phyloP scores from a whole-genome alignment of 1,284 basidiomycete species.

The Earliella scabrosa region DNA sequence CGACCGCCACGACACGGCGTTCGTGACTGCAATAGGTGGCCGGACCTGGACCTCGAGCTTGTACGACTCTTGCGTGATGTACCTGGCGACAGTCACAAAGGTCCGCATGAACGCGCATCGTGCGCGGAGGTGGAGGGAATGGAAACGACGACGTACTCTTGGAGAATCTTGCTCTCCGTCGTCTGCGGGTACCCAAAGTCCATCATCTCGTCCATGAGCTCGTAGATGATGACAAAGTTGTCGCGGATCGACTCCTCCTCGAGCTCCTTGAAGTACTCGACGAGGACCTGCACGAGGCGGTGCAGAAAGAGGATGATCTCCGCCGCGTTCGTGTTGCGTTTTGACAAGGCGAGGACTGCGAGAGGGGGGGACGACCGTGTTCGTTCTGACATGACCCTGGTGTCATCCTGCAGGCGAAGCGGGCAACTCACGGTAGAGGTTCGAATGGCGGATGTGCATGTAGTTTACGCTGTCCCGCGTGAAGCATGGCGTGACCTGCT shows the following conservation, averaged over 20 bases:
- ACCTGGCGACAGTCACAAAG: no score
- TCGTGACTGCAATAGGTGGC: constrained; percentile 97
- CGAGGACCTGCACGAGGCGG: constrained; percentile 85
- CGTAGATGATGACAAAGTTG: constrained; percentile 98
- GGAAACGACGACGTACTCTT: constrained; percentile 69
- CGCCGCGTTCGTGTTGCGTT: constrained; percentile 94
- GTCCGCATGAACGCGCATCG: neutral
- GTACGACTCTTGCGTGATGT: constrained; percentile 99
- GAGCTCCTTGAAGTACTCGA: constrained; percentile 99
- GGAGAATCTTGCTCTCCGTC: constrained; percentile 98
- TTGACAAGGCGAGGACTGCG: constrained; percentile 92
- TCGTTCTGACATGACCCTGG: no score
- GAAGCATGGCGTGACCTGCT: constrained; percentile 95
- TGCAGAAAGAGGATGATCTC: constrained; percentile 98
- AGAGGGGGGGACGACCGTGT: neutral
- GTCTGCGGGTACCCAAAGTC: constrained; percentile 99
- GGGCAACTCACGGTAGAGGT: constrained; percentile 84
- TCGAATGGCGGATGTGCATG: constrained; percentile 98
- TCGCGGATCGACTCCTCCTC: constrained; percentile 99
- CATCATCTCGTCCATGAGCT: constrained; percentile 99
- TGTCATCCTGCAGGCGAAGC: no score
- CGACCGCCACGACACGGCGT: constrained; percentile 98
- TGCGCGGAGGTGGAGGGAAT: neutral
- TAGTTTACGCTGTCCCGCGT: constrained; percentile 94
- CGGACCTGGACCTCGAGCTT: constrained; percentile 97